Evolutionary conservation across 306 rosid genomes (phyloP).

Genomic region (Medicago lupulina): DNA sequence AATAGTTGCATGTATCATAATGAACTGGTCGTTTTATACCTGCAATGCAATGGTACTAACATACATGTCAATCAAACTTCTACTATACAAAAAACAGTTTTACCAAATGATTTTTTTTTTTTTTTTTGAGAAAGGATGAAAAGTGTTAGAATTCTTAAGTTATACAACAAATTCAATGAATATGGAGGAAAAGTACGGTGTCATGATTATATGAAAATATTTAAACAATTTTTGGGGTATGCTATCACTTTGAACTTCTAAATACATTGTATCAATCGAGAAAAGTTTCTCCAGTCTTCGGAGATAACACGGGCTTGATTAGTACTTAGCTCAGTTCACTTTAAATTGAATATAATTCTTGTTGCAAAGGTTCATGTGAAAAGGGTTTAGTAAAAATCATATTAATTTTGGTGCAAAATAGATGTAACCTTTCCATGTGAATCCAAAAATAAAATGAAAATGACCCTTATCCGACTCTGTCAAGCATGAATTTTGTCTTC

Average conservation of each 20-base stretch:
- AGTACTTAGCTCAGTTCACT: conserved; percentile 21
- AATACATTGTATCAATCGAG: conserved; percentile 33
- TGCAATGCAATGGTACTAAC: too few relatives aligned
- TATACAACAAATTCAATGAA: conserved; percentile 34
- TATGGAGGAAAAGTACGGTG: conserved; percentile 29
- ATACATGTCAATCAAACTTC: background rate
- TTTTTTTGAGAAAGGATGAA: background rate
- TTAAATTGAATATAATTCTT: conserved; percentile 15
- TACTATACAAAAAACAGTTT: background rate
- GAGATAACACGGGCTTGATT: conserved; percentile 2
- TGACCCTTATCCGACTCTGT: conserved; percentile 34
- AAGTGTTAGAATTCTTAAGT: background rate
- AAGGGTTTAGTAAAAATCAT: conserved; percentile 41
- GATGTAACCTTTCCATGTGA: conserved; percentile 12
- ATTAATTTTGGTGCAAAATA: conserved; percentile 33
- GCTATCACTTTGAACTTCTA: conserved; percentile 30
- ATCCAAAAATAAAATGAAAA: conserved; percentile 37
- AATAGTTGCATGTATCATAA: background rate
- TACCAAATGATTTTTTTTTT: background rate
- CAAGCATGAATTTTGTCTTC: conserved; percentile 26
- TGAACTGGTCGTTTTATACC: background rate
- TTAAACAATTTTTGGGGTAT: background rate
- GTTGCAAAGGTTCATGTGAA: conserved; percentile 51
- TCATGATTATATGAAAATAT: conserved; percentile 21
- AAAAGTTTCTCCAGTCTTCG: background rate